Evolutionary conservation across 257 asterid genomes (phyloP), one percentile per base, ranked within the genome.

Genomic region (Eustoma russellianum): DNA sequence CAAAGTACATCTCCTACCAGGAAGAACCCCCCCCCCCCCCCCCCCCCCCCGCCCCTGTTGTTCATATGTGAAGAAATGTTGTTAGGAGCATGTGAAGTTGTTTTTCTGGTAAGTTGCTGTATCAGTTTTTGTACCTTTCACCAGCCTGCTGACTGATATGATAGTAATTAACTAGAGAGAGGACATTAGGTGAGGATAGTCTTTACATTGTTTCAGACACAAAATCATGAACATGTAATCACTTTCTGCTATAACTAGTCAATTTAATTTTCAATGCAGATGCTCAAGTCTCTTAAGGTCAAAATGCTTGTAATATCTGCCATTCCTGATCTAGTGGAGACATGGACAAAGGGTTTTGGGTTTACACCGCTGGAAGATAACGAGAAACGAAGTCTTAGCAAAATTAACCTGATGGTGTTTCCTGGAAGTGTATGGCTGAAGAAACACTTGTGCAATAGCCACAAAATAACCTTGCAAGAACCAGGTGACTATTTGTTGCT

Each of bases 321-420:
- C 38, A 74, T 92, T 54, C 95, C 99, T 48, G 71, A 70, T 49
- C 63, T 85, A 54, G 85, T 92, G 46, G 95, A 83, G 66, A 92
- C 99, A 57, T 92, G 99, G 99, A 85, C 93, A 1, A 67, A 61
- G 7, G 94, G 97, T 46, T 92, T 92, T 58, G 99, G 95, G 55
- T 92, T 92, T 71, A 60, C 70, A 60, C 85, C 64, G 51, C 66
- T 92, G 78, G 84, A 77, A 68, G 95, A 82, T 54, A 63, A 73
- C 7, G 98, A 91, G 69, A 84, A 53, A 65, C 78, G 19, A 50
- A 68, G 77, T 53, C 73, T 91, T 18, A 82, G 94, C 67, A 62
- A 75, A 65, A 61, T 70, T 60, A 91, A 77, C 77, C 80, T 92
- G 17, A 88, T 88, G 97, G 97, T 92, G 46, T 92, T 92, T 64